Percentiles rank a stretch among this genome's conserved stretches.
phyloP scores from a whole-genome alignment of 768 basidiomycete genomes.

The Tylopilus intermedius region DNA sequence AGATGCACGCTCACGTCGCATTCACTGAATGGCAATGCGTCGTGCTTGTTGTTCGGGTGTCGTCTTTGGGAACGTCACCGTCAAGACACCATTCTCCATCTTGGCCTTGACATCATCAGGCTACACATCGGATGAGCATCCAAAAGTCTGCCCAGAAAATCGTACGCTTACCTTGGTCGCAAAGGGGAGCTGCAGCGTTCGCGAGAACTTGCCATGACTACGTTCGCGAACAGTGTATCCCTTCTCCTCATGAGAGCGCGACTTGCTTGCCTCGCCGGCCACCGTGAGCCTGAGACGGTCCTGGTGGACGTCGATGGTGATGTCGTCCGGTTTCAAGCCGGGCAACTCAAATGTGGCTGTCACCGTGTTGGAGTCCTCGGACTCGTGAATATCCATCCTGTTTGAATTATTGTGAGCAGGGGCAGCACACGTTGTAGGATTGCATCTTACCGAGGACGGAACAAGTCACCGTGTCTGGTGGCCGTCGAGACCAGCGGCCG shows the following conservation, averaged over 20 bases:
- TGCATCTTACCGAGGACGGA: neutral
- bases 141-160: neutral
- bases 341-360: slow-evolving; percentile 45
- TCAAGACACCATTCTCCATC: slow-evolving; percentile 45
- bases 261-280: slow-evolving; percentile 36
- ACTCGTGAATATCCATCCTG: neutral
- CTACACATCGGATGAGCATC: slow-evolving; percentile 20
- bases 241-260: slow-evolving; percentile 28
- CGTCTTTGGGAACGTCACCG: slow-evolving; percentile 44
- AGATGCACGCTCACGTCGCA: neutral
- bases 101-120: slow-evolving; percentile 42
- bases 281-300: slow-evolving; percentile 44
- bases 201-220: slow-evolving; percentile 40
- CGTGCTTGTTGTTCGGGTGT: slow-evolving; percentile 28
- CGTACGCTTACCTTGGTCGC: slow-evolving; percentile 39
- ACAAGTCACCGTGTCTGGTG: neutral
- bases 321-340: slow-evolving; percentile 45
- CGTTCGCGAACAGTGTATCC: slow-evolving; percentile 43
- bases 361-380: neutral
- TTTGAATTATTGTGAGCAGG: neutral
- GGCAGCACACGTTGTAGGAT: neutral
- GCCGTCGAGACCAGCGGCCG: neutral
- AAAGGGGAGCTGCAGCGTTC: slow-evolving; percentile 42
- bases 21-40: neutral
- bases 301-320: slow-evolving; percentile 45